Evolutionary conservation across 1,139 yeast species (phyloP), one percentile per base, ranked within the genome.

Genomic region (Pichia sp.): DNA sequence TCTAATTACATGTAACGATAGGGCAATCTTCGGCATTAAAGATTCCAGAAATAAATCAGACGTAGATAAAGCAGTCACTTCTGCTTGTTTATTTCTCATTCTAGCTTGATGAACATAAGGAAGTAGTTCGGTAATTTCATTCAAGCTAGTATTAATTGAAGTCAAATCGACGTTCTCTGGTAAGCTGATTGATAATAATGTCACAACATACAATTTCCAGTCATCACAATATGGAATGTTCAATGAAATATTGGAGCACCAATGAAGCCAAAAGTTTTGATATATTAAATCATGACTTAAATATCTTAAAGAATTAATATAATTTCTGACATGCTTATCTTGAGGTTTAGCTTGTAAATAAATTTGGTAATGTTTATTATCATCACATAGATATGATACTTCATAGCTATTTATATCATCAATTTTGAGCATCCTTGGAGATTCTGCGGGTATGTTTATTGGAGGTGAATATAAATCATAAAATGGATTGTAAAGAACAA

Each of bases 1-100:
- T 50, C 90, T 68, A 3, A 88, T 67, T 34, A 88, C 61, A 67
- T 90, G 97, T 39, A 90, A 64, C 0, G 89, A 78, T 32, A 85
- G 65, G 0, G 82, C 71, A n/a, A 87, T 72, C 52, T 77, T 80
- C 1, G 88, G 86, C 2, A 81, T 65, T 58, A 78, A 64, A 40
- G 77, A 78, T 12, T 68, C 63, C 39, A 79, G 63, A 2, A 72
- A 65, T 53, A 73, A 74, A 49, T 56, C 57, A 1, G 60, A 53
- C 6, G 46, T 45, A 15, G 27, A 40, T 13, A 35, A 20, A n/a
- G 20, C 40, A 35, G 24, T 45, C 47, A 26, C 42, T 46, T 18
- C 27, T 4, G 23, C 11, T 1, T 30, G 5, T 32, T 26, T 42
- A 15, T 38, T 38, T 47, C 52, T 22, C 41, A 57, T 2, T 35